Base-by-base conservation (phyloP, 2,329 filamentous ascomycete genomes). In the Sarocladiaceae sp. region DNA sequence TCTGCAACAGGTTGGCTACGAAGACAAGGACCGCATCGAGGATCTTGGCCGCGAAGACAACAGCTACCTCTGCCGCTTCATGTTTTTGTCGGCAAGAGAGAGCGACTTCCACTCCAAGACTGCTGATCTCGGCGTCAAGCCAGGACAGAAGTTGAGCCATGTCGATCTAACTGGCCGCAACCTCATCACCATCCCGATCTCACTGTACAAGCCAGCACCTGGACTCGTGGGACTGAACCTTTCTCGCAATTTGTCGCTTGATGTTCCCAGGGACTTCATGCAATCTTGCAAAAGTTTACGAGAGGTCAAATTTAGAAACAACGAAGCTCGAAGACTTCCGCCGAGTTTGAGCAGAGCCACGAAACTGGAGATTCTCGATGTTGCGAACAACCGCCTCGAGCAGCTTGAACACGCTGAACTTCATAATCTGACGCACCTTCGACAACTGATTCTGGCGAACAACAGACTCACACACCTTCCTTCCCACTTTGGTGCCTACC, bases 41-140 rank as follows among this genome's bases (percentile, higher is more conserved):
- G 94, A 97, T 56, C 83, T 99, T 50, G 94, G 94, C 25, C 84
- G 94, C 53, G 94, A 99, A 68, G 94, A 99, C 73, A 96, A 97
- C 68, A 95, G 92, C 65, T 99, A 97, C 61, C 79, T 99, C 12
- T 96, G 92, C 65, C 88, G 94, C 5, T 97, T 99, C 71, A 90
- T 94, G 54, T 99, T 99, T 69, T 76, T 97, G 54, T 92, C 93
- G 15, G 87, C 88, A 18, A 89, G 93, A 62, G 87, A 96, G 66
- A 92, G 85, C 65, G 90, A 92, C 47, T 92, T 82, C 62, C 83
- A 86, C 56, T 78, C 86, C 39, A 71, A 67, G 55, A 72, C 68
- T 18, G 87, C 92, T 57, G 93, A 97, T 62, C 81, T 91, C 48
- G 88, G 87, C 23, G 83, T 95, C 57, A 84, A 82, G 64, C 91